These are phyloP conservation scores for Aspergillus sojae DNA, from an alignment of 2,329 filamentous ascomycete species.

Conservation along the genomic window DNA sequence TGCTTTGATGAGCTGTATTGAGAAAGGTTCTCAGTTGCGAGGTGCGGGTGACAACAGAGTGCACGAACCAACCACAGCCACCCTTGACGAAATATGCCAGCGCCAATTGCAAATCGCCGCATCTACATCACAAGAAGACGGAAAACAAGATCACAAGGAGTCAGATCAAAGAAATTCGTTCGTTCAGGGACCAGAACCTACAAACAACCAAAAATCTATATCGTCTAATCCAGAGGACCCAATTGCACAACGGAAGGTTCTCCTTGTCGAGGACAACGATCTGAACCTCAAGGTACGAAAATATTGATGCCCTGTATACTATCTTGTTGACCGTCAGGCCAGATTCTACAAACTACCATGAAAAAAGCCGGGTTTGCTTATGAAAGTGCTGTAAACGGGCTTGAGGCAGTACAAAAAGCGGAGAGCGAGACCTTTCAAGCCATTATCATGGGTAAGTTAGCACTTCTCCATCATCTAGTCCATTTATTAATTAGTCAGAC, in stretches of 20 bases:
- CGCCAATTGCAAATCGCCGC: background rate
- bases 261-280: background rate
- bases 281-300: background rate
- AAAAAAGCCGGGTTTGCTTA: background rate
- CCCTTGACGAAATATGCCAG: background rate
- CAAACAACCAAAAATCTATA: background rate
- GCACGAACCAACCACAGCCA: background rate
- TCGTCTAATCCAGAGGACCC: background rate
- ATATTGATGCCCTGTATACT: background rate
- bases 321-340: background rate
- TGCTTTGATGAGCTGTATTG: background rate
- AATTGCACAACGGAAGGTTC: background rate
- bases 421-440: background rate
- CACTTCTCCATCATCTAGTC: background rate
- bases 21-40: background rate
- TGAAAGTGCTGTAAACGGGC: background rate
- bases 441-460: background rate
- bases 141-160: background rate
- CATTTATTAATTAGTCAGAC: constrained; percentile 21
- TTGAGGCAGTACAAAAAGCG: background rate
- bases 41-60: too few relatives aligned
- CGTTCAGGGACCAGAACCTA: background rate
- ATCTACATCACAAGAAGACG: background rate
- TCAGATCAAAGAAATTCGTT: background rate
- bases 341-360: background rate